Evolutionary conservation across 768 basidiomycete species (phyloP), one percentile per base, ranked within the genome.

Genomic region (Calocybe gangraenosa): DNA sequence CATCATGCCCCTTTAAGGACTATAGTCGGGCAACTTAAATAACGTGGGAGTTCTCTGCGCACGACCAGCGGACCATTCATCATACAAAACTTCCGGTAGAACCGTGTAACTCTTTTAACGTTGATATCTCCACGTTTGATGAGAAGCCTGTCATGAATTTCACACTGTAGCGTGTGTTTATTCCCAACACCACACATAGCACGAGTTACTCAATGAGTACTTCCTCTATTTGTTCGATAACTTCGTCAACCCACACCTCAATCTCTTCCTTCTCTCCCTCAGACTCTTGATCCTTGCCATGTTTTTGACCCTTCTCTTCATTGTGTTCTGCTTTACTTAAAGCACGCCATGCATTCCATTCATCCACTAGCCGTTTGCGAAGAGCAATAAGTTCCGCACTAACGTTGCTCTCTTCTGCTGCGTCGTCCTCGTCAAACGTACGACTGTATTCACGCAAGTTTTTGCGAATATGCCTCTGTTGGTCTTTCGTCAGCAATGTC

Each of bases 291-390:
- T 25, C 23, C 32, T 54, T 50, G 6, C 48, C 50, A 40, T 43
- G 46, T 19, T 46, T 48, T n/a, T 47, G 46, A 20, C 40, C 36
- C 31, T 37, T 47, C 31, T 42, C 44, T 11, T 56, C 55, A 14
- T 37, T 37, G 21, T 43, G 43, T 2, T 56, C 52, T 38, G 43
- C 45, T 15, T 44, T 81, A 54, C 84, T 82, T 51, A 80, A 75
- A 18, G 71, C 57, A 41, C 95, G 81, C 96, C 96, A 98, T 34
- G 95, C 91, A 66, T 99, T 96, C 96, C 96, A 99, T 68, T 99
- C 96, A 59, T 96, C 91, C 55, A 98, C 87, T 42, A 97, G 76
- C 37, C 96, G 79, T 64, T 90, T 89, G 49, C 96, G 79, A 52
- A 83, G 82, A 14, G 92, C 91, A 54, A 94, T 78, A 19, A 96